Evolutionary conservation across 345 rosid genomes (phyloP).

Genomic region (Viola odorata): DNA sequence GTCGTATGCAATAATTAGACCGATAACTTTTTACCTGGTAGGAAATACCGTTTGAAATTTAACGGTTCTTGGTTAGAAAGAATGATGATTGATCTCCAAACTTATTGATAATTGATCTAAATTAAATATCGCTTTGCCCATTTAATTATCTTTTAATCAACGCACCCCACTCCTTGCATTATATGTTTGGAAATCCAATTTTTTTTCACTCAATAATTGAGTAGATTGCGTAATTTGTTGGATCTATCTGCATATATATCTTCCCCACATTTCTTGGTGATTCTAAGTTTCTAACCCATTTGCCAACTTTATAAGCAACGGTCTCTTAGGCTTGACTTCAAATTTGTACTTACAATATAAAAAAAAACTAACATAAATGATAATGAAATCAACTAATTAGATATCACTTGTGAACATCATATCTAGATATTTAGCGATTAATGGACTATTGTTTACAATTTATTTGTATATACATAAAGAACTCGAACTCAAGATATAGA

Average conservation of each 20-base stretch:
- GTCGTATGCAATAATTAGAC: no score
- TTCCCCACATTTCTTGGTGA: not conserved
- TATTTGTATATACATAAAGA: no score
- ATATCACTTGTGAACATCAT: no score
- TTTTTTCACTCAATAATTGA: constrained; percentile 29
- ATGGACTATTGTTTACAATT: no score
- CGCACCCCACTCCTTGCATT: constrained; percentile 24
- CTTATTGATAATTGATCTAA: not conserved
- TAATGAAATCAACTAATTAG: no score
- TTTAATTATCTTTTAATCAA: constrained; percentile 24
- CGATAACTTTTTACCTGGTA: no score
- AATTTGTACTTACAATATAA: no score
- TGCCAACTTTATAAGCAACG: not conserved
- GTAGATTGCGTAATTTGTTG: constrained; percentile 5
- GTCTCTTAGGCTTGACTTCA: constrained; percentile 16
- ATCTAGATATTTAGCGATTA: no score
- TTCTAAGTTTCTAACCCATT: not conserved
- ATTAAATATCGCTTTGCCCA: constrained; percentile 7
- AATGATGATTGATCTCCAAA: not conserved
- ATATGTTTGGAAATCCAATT: constrained; percentile 14
- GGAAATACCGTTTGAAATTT: no score
- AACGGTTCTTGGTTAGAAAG: no score
- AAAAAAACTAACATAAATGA: no score
- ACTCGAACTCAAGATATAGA: no score
- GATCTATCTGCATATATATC: not conserved